Conservation (phyloP, 805 yeast genomes). For the Suhomyces canberraensis region DNA sequence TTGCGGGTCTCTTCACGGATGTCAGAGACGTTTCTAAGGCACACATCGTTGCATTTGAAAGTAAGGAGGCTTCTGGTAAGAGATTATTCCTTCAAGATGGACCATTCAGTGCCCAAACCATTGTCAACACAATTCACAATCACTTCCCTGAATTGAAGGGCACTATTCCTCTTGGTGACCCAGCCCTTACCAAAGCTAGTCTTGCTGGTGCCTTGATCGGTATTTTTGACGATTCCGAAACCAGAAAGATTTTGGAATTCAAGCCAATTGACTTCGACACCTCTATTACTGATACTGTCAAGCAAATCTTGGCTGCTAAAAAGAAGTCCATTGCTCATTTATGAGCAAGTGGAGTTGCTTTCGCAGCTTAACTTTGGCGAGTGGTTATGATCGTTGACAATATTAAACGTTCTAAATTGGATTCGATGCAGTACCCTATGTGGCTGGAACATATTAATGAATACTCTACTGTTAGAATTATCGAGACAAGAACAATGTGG, state of each 20-base stretch:
- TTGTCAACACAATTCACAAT: slow-evolving; percentile 20
- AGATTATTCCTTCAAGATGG: slow-evolving; percentile 15
- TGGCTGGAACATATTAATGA: too few relatives aligned
- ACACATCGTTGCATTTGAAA: slow-evolving; percentile 40
- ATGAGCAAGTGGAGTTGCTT: too few relatives aligned
- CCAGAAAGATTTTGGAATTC: slow-evolving; percentile 32
- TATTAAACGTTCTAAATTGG: too few relatives aligned
- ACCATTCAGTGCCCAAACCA: slow-evolving; percentile 16
- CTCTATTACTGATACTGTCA: neutral
- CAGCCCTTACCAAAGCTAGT: neutral
- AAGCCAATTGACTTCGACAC: slow-evolving; percentile 14
- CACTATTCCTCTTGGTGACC: slow-evolving; percentile 2
- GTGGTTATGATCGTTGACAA: too few relatives aligned
- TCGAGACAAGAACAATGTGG: too few relatives aligned
- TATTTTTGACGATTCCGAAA: slow-evolving; percentile 33
- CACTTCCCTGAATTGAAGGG: slow-evolving; percentile 18
- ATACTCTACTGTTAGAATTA: too few relatives aligned
- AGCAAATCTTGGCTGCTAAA: neutral
- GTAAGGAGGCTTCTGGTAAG: slow-evolving; percentile 12
- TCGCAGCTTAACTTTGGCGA: too few relatives aligned
- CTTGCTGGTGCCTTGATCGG: slow-evolving; percentile 5
- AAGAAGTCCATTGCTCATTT: too few relatives aligned
- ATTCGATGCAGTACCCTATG: too few relatives aligned
- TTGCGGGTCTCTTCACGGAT: slow-evolving; percentile 19
- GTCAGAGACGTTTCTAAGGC: slow-evolving; percentile 49